Percentiles rank a stretch among this genome's conserved stretches.
Conservation (phyloP, 257 asterid genomes). For the Petunia secreta region DNA sequence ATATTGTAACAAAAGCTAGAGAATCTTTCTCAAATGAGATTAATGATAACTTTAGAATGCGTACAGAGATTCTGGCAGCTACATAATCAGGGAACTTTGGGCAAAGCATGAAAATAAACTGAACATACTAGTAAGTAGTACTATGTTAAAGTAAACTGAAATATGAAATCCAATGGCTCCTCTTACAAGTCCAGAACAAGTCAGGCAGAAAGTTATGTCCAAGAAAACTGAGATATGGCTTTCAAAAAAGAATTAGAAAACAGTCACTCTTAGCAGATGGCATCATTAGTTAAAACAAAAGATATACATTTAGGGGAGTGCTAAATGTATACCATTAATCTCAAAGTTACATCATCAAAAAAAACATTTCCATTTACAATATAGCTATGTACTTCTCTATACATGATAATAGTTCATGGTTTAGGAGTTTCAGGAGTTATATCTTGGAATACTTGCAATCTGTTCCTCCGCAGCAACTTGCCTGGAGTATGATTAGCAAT, state of each 20-base stretch:
- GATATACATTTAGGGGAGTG: too few relatives aligned
- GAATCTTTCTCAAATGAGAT: too few relatives aligned
- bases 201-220: not conserved
- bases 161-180: too few relatives aligned
- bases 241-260: too few relatives aligned
- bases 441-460: slow-evolving; percentile 62
- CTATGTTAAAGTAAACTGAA: too few relatives aligned
- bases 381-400: not conserved
- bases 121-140: too few relatives aligned
- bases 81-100: not conserved
- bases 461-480: slow-evolving; percentile 38
- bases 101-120: not conserved
- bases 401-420: slow-evolving; percentile 17
- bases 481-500: slow-evolving; percentile 25
- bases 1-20: too few relatives aligned
- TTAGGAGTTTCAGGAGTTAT: slow-evolving; percentile 50
- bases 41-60: not conserved
- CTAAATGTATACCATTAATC: too few relatives aligned
- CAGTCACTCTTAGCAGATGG: too few relatives aligned
- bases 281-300: too few relatives aligned
- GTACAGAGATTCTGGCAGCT: not conserved
- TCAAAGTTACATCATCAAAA: not conserved
- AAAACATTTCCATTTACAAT: not conserved
- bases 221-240: not conserved
- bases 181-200: not conserved